Base-by-base conservation (phyloP, 2,329 filamentous ascomycete genomes). In the Pleomassaria siparia region DNA sequence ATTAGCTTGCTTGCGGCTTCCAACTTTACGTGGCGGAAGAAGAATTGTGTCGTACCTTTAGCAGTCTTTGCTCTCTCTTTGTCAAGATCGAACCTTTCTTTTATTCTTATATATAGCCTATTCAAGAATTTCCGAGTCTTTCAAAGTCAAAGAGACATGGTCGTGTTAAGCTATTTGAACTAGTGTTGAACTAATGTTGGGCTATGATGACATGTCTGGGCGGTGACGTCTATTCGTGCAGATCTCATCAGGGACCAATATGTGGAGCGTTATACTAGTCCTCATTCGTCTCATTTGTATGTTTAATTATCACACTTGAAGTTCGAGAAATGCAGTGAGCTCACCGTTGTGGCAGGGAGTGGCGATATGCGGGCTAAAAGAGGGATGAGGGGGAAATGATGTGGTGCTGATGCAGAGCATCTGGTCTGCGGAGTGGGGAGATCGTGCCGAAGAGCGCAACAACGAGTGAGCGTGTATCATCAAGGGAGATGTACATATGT, bases 191-290 rank as follows among this genome's bases (percentile, higher is more conserved):
- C 11, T 24, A 22, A 3, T 37, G 3, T 37, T 20, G 40, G 45
- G 40, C 20, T 56, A 57, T 58, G 58, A 60, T 57, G 56, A 47
- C 52, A 58, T 62, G 24, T 43, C 57, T 60, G 60, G 57, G 60
- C 56, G 42, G 55, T 63, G 60, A 63, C 60, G 60, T 63, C 47
- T 44, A 24, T 21, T 26, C 20, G 35, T 28, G 43, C 40, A 30
- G 40, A 48, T 46, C 53, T 37, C 25, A n/a, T 16, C 44, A 47
- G 58, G 58, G 54, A 58, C 59, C 50, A 55, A 35, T 13, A 9
- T 44, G 18, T 11, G 35, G 35, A 16, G 35, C 35, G 35, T n/a
- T n/a, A 16, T 37, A 7, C 35, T 37, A 37, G 35, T 22, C 35
- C 35, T 20, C 10, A 13, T 37, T 10, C 24, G 20, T 8, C 21